Evolutionary conservation across 2,329 filamentous ascomycete genomes (phyloP).

Genomic region (Aspergillus sp.): DNA sequence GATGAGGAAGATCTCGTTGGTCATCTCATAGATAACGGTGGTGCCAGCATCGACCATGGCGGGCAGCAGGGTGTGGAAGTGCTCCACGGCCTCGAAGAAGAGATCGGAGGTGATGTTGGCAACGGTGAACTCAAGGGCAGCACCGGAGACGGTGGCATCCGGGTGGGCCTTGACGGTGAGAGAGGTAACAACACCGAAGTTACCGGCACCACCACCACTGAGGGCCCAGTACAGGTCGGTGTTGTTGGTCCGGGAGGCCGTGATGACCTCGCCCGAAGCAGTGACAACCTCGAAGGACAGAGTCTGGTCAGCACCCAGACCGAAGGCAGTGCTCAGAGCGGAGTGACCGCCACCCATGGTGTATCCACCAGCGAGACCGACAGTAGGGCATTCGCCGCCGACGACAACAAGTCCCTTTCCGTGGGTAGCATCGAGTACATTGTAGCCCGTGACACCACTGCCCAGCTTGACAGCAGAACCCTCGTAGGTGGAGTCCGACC

Average conservation of each 20-base stretch:
- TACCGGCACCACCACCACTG: slow-evolving; percentile 61
- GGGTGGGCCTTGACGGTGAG: slow-evolving; percentile 57
- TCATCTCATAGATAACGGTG: slow-evolving; percentile 53
- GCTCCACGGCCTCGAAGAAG: slow-evolving; percentile 55
- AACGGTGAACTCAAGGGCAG: slow-evolving; percentile 45
- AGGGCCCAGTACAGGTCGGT: slow-evolving; percentile 65
- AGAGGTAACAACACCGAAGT: slow-evolving; percentile 59
- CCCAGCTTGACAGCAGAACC: slow-evolving; percentile 57
- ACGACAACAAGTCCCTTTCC: slow-evolving; percentile 54
- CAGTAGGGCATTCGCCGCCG: slow-evolving; percentile 56
- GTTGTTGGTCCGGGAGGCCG: slow-evolving; percentile 52
- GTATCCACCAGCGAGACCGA: slow-evolving; percentile 63
- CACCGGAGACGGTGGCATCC: slow-evolving; percentile 47
- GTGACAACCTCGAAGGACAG: slow-evolving; percentile 59
- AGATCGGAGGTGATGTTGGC: slow-evolving; percentile 41
- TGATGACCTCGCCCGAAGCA: slow-evolving; percentile 50
- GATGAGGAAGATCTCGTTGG: slow-evolving; percentile 52
- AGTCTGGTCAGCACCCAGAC: slow-evolving; percentile 62
- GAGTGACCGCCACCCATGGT: slow-evolving; percentile 63
- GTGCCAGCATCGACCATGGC: slow-evolving; percentile 54
- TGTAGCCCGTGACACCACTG: slow-evolving; percentile 55
- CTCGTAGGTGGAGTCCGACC: slow-evolving; percentile 46
- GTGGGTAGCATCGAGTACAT: slow-evolving; percentile 52
- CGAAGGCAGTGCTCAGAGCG: slow-evolving; percentile 55
- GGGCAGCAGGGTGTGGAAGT: slow-evolving; percentile 53